phyloP scores from a whole-genome alignment of 768 basidiomycete species.

The Leccinum incarnatum region DNA sequence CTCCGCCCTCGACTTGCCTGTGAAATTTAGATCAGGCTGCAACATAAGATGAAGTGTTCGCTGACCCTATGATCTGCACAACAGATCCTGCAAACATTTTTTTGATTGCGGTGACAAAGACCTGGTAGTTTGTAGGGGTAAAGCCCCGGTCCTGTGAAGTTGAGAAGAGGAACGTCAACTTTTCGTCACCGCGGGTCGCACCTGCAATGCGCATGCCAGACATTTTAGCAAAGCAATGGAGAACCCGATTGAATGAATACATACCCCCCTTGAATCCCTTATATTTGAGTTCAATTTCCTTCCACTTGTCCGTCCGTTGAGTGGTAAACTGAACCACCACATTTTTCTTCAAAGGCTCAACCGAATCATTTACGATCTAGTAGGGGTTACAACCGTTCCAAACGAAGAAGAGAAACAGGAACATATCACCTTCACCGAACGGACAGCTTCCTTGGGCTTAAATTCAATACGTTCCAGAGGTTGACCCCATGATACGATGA shows the following conservation, averaged over 20 bases:
- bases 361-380: constrained; percentile 26
- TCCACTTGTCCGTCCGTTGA: constrained; percentile 3
- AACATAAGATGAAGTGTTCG: not conserved
- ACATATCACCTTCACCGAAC: constrained; percentile 14
- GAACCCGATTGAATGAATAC: constrained; percentile 1
- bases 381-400: not conserved
- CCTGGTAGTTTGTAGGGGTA: constrained; percentile 22
- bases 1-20: constrained; percentile 10
- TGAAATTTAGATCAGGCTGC: not conserved
- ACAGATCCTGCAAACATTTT: not conserved
- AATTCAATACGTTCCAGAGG: constrained; percentile 13
- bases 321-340: constrained; percentile 24
- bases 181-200: not conserved
- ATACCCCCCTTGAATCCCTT: constrained; percentile 27
- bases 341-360: constrained; percentile 8
- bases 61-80: constrained; percentile 18
- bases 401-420: not conserved
- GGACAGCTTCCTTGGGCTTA: constrained; percentile 15
- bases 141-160: constrained; percentile 18
- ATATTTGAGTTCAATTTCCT: constrained; percentile 5
- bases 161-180: constrained; percentile 24
- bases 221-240: not conserved
- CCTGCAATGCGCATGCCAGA: constrained; percentile 15
- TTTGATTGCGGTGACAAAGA: constrained; percentile 12
- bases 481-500: constrained; percentile 12